phyloP scores from a whole-genome alignment of 345 rosid genomes.

The Capsella bursapastoris region DNA sequence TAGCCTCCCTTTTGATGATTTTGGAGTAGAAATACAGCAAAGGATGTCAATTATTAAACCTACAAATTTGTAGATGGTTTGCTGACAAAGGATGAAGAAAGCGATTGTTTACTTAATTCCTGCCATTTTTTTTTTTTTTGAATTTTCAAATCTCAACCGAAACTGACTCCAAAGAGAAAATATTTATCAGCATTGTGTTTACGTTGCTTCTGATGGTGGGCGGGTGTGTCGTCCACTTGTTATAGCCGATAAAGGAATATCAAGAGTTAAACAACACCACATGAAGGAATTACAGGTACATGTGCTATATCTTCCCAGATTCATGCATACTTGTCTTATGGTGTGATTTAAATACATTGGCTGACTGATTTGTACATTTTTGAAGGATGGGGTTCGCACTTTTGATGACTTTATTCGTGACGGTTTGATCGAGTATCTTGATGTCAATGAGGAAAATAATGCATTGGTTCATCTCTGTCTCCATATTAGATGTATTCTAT shows the following conservation, averaged over 20 bases:
- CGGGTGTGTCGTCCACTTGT: constrained; percentile 99
- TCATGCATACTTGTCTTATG: constrained; percentile 17
- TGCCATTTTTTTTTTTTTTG: constrained; percentile 11
- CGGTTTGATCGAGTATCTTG: constrained; percentile 92
- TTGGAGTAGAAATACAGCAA: constrained; percentile 19
- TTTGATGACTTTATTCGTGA: constrained; percentile 92
- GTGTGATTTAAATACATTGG: constrained; percentile 19
- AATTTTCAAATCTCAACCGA: constrained; percentile 12
- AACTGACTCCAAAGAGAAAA: constrained; percentile 33
- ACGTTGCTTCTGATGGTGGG: constrained; percentile 99
- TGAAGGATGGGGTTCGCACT: constrained; percentile 83
- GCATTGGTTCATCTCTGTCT: constrained; percentile 67
- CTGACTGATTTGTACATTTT: constrained; percentile 36
- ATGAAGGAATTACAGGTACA: constrained; percentile 87
- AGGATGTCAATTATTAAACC: constrained; percentile 12
- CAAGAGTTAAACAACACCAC: constrained; percentile 87
- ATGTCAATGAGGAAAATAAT: constrained; percentile 97
- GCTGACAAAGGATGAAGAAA: constrained; percentile 14
- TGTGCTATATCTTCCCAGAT: constrained; percentile 28
- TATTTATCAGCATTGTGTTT: constrained; percentile 70
- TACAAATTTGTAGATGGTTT: constrained; percentile 7
- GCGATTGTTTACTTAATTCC: neutral
- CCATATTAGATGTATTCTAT: constrained; percentile 13
- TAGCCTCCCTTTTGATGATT: constrained; percentile 10
- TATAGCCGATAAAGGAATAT: constrained; percentile 88